Conservation (phyloP, 805 yeast species). For the Nakazawaea peltata region DNA sequence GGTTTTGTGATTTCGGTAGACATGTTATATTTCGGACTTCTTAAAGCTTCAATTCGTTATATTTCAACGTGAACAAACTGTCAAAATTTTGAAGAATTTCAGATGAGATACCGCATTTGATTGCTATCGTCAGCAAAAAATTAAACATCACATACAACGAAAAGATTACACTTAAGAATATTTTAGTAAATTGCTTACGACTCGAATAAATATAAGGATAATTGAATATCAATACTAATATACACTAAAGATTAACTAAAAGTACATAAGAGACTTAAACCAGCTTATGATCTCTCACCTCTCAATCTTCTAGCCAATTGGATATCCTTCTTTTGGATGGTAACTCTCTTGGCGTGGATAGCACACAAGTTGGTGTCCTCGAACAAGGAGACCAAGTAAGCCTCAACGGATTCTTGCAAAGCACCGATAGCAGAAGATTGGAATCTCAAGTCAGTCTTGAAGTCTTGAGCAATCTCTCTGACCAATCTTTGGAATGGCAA, state of each 20-base stretch:
- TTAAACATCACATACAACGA: no score
- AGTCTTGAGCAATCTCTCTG: conserved; percentile 92
- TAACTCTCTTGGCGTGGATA: conserved; percentile 97
- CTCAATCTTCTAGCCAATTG: conserved; percentile 97
- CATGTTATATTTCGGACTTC: no score
- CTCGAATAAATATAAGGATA: no score
- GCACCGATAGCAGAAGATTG: conserved; percentile 98
- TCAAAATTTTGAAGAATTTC: no score
- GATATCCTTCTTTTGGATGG: conserved; percentile 97
- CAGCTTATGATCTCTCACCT: conserved; percentile 79
- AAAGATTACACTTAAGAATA: no score
- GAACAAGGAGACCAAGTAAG: conserved; percentile 89
- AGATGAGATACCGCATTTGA: no score
- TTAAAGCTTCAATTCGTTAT: no score
- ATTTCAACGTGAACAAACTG: no score
- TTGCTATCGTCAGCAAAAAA: no score
- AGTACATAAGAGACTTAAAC: conserved; percentile 2
- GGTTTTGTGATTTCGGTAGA: conserved; percentile 1
- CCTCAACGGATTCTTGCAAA: conserved; percentile 97
- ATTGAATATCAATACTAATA: conserved; percentile 7
- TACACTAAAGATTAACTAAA: conserved; percentile 9
- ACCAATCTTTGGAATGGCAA: conserved; percentile 97
- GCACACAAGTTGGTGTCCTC: conserved; percentile 99
- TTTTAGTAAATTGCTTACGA: no score
- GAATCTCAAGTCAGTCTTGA: conserved; percentile 90